Conservation (phyloP, 1,284 basidiomycete genomes). For the Inonotus obliquus region DNA sequence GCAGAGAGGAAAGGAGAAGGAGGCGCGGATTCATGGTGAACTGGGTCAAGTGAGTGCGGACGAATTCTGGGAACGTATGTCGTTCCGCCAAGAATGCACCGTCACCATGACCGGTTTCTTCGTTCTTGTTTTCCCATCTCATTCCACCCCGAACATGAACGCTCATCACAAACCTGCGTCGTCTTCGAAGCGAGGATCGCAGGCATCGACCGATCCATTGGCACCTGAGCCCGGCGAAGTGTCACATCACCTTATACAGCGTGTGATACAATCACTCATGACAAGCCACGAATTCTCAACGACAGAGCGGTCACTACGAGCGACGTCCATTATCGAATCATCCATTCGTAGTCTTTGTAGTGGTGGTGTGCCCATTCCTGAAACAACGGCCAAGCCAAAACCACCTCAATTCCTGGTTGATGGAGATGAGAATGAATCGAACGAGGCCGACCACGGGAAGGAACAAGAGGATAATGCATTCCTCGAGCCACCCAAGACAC, state of each 20-base stretch:
- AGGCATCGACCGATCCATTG: constrained; percentile 26
- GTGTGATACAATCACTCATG: constrained; percentile 63
- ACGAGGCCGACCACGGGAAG: neutral
- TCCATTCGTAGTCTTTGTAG: constrained; percentile 62
- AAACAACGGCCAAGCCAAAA: neutral
- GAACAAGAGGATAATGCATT: neutral
- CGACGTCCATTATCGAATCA: constrained; percentile 65
- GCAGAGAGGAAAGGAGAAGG: constrained; percentile 22
- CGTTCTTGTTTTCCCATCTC: constrained; percentile 45
- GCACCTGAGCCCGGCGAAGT: constrained; percentile 57
- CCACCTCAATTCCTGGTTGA: neutral
- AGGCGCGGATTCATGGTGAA: constrained; percentile 39
- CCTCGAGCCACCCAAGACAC: constrained; percentile 36
- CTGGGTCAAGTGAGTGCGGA: constrained; percentile 53
- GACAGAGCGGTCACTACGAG: constrained; percentile 54
- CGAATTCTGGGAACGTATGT: constrained; percentile 95
- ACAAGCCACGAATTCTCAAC: constrained; percentile 77
- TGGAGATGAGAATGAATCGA: neutral
- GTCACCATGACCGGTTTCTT: constrained; percentile 89
- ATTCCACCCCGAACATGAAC: neutral
- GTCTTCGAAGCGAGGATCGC: neutral
- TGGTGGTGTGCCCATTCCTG: constrained; percentile 18
- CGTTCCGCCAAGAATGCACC: constrained; percentile 88
- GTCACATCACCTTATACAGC: constrained; percentile 57
- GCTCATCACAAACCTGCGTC: neutral